Evolutionary conservation across 2,329 filamentous ascomycete species (phyloP).

Genomic region (Falciphora oryzae): DNA sequence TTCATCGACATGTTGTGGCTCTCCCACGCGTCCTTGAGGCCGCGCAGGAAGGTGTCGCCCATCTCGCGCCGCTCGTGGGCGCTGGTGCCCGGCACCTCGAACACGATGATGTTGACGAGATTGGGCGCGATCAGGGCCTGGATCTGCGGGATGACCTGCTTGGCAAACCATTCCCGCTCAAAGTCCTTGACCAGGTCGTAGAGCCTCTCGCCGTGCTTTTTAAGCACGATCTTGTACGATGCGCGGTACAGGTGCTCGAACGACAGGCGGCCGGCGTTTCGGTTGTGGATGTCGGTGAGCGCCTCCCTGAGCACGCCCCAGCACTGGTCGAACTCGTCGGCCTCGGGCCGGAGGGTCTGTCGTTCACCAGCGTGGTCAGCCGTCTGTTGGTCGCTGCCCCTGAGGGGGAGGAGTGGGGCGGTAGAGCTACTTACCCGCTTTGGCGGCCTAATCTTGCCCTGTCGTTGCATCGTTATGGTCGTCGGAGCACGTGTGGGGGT

Average conservation of each 20-base stretch:
- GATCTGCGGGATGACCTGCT: constrained; percentile 67
- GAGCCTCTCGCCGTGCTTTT: constrained; percentile 75
- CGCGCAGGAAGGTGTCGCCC: constrained; percentile 76
- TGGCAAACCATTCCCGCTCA: constrained; percentile 74
- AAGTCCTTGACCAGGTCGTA: constrained; percentile 77
- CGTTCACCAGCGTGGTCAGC: not conserved
- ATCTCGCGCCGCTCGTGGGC: constrained; percentile 71
- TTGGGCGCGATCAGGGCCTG: constrained; percentile 64
- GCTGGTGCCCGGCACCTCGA: constrained; percentile 53
- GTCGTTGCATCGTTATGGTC: constrained; percentile 17
- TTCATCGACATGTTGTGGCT: constrained; percentile 91
- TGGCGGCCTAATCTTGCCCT: constrained; percentile 60
- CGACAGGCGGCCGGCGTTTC: constrained; percentile 82
- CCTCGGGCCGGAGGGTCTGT: constrained; percentile 37
- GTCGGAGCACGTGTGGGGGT: not conserved
- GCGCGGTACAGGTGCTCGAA: constrained; percentile 95
- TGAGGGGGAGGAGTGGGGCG: too few species aligned
- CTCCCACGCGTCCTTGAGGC: constrained; percentile 73
- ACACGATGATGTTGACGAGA: constrained; percentile 55
- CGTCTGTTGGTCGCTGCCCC: not conserved
- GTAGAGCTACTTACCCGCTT: constrained; percentile 44
- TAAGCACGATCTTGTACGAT: constrained; percentile 88
- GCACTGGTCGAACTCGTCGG: constrained; percentile 75
- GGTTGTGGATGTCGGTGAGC: constrained; percentile 81
- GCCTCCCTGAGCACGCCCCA: constrained; percentile 75